These are phyloP conservation scores for Tuber brumale DNA, from an alignment of 495 filamentous ascomycete species.

Conservation along the genomic window DNA sequence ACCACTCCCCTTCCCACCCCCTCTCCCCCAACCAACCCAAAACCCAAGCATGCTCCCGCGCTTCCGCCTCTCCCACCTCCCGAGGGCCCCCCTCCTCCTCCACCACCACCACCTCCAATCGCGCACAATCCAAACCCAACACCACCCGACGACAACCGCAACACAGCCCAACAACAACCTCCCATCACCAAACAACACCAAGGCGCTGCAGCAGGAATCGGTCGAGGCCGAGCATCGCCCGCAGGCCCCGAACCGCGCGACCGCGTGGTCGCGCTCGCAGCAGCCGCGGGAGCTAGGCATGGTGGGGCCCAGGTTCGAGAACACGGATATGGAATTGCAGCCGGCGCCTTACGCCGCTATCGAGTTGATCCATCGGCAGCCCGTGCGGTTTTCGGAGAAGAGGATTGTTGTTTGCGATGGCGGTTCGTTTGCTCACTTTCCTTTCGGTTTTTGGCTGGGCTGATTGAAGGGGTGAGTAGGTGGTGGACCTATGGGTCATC, in stretches of 20 bases:
- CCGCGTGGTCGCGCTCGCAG: constrained; percentile 78
- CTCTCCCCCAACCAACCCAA: constrained; percentile 24
- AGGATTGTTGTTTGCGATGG: constrained; percentile 81
- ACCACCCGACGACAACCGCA: constrained; percentile 51
- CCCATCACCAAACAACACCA: constrained; percentile 55
- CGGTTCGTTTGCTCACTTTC: constrained; percentile 41
- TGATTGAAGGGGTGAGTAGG: constrained; percentile 39
- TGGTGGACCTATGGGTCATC: constrained; percentile 85
- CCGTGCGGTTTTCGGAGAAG: constrained; percentile 82
- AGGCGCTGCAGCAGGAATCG: constrained; percentile 51
- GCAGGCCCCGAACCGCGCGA: constrained; percentile 82
- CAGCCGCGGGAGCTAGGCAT: constrained; percentile 71
- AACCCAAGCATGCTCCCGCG: constrained; percentile 18
- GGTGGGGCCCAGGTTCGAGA: constrained; percentile 91
- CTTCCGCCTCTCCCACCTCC: constrained; percentile 32
- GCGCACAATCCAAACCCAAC: constrained; percentile 49
- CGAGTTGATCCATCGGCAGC: constrained; percentile 90
- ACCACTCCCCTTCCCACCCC: constrained; percentile 10
- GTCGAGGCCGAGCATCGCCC: constrained; percentile 54
- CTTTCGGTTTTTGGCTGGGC: too few species aligned
- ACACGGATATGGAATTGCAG: constrained; percentile 87
- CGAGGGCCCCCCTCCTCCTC: constrained; percentile 49
- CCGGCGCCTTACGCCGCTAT: constrained; percentile 83
- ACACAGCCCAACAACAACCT: constrained; percentile 44
- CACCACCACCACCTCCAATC: constrained; percentile 48